Evolutionary conservation across 345 rosid species (phyloP).

Genomic region (Gossypium ekmanianum): DNA sequence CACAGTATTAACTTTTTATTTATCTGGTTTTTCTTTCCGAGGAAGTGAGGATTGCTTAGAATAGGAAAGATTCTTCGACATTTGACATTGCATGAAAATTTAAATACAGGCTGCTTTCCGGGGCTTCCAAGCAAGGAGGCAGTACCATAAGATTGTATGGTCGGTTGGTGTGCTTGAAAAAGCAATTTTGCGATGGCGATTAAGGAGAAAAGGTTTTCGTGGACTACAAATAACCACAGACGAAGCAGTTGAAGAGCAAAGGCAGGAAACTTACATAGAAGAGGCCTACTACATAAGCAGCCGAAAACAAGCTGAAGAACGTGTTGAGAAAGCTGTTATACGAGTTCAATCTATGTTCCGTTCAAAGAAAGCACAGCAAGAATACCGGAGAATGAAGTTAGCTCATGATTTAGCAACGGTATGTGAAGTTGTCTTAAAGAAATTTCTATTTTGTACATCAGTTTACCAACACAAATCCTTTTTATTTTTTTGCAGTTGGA

Average conservation of each 20-base stretch:
- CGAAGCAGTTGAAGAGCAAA: slow-evolving; percentile 27
- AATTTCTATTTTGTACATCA: not conserved
- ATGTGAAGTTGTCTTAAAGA: slow-evolving; percentile 10
- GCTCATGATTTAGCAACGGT: slow-evolving; percentile 65
- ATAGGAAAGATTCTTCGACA: not conserved
- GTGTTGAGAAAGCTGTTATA: slow-evolving; percentile 80
- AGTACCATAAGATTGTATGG: slow-evolving; percentile 75
- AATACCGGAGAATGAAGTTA: slow-evolving; percentile 82
- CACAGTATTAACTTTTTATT: not conserved
- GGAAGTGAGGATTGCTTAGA: not conserved
- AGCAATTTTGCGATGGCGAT: slow-evolving; percentile 82
- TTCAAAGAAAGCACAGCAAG: slow-evolving; percentile 89
- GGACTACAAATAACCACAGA: slow-evolving; percentile 58
- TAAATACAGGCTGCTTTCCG: slow-evolving; percentile 77
- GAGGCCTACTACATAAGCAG: slow-evolving; percentile 76
- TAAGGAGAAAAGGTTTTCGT: slow-evolving; percentile 77
- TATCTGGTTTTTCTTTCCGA: not conserved
- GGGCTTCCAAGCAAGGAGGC: slow-evolving; percentile 76
- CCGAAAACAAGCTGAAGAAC: slow-evolving; percentile 85
- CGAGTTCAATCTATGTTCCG: slow-evolving; percentile 91
- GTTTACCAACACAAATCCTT: slow-evolving; percentile 4
- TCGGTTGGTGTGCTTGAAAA: slow-evolving; percentile 95
- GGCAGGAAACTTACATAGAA: slow-evolving; percentile 42
- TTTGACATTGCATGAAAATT: slow-evolving; percentile 11
- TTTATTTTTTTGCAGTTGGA: slow-evolving; percentile 53